Evolutionary conservation across 2,329 filamentous ascomycete genomes (phyloP).

Genomic region (Thelonectria rubi): DNA sequence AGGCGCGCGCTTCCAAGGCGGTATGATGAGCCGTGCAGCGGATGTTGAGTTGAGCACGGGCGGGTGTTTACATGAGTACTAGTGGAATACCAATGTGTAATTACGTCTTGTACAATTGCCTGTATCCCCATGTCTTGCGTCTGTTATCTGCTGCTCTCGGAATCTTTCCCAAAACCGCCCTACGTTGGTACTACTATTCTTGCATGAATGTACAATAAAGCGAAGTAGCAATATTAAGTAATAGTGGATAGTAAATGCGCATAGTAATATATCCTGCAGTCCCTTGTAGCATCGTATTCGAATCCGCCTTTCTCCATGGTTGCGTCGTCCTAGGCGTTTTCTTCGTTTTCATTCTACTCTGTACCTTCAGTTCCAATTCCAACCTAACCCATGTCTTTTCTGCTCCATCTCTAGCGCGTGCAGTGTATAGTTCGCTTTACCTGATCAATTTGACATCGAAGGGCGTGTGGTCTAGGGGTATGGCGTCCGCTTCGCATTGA

Average conservation of each 20-base stretch:
- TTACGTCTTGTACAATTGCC: not conserved
- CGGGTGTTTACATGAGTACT: not conserved
- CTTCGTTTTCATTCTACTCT: too few species aligned
- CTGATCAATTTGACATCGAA: not conserved
- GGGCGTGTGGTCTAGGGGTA: slow-evolving; percentile 41
- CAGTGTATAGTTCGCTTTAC: not conserved
- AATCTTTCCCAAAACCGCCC: too few species aligned
- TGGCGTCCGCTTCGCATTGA: slow-evolving; percentile 38
- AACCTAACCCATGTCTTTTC: too few species aligned
- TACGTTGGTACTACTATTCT: not conserved
- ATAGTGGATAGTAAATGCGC: too few species aligned
- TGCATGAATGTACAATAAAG: not conserved
- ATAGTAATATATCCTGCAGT: too few species aligned
- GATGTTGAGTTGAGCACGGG: not conserved
- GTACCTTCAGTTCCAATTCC: too few species aligned
- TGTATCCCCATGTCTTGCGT: not conserved
- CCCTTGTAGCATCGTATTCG: too few species aligned
- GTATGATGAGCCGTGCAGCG: slow-evolving; percentile 36
- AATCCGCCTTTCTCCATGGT: too few species aligned
- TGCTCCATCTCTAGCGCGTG: not conserved
- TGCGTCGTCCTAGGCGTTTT: too few species aligned
- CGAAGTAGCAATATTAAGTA: not conserved
- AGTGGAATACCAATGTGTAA: not conserved
- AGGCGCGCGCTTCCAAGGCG: slow-evolving; percentile 58
- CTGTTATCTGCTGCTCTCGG: too few species aligned